These are phyloP conservation scores for Lactarius evosmus DNA, from an alignment of 768 basidiomycete species.

Conservation along the genomic window DNA sequence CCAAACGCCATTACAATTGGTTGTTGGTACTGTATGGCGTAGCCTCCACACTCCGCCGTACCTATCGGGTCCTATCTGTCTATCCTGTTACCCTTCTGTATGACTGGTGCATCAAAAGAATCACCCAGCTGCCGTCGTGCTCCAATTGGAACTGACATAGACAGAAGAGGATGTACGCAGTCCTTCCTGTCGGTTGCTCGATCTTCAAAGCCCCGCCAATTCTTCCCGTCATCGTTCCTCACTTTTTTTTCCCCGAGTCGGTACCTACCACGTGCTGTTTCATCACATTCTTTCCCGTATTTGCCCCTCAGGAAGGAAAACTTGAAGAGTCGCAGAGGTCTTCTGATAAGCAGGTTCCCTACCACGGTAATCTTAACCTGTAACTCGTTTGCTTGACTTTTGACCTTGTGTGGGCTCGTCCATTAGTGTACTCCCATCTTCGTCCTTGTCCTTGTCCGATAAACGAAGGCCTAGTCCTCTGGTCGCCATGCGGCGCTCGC, in stretches of 20 bases:
- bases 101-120: background rate
- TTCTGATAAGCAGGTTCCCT: slow-evolving; percentile 6
- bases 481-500: background rate
- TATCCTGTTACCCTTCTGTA: background rate
- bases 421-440: background rate
- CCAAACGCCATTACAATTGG: background rate
- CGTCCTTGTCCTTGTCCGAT: background rate
- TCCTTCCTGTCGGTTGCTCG: slow-evolving; percentile 5
- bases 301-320: background rate
- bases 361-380: background rate
- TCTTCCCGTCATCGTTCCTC: background rate
- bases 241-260: background rate
- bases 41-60: background rate
- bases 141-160: background rate
- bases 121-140: background rate
- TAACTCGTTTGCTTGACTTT: background rate
- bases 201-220: background rate
- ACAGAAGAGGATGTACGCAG: background rate
- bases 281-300: background rate
- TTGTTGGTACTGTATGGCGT: background rate
- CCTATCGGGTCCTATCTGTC: background rate
- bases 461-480: background rate
- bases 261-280: slow-evolving; percentile 5
- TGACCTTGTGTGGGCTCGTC: background rate
- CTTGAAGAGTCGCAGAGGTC: background rate